Base-by-base conservation (phyloP, 305 asterid genomes). In the Lippia alba region DNA sequence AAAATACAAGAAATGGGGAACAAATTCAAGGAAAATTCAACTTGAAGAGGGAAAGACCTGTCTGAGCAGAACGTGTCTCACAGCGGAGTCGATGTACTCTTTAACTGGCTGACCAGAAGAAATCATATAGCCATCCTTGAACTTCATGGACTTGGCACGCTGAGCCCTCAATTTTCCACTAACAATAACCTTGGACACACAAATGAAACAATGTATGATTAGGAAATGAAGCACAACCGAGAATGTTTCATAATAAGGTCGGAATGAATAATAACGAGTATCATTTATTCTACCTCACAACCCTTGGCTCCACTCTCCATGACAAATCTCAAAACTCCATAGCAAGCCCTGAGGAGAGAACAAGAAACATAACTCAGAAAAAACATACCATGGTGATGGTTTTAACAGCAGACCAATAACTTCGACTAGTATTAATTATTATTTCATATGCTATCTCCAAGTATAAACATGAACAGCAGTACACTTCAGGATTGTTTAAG, bases 221-320 rank as follows among this genome's bases (percentile, higher is more conserved):
- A 6, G 5, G 5, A 45, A 5, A 30, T 34, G 53, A 12, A 55
- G 30, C 61, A 46, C 30, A 16, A 61, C 3, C 40, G 41, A 6
- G 16, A 4, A 12, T 39, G 11, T 5, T 0, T 12, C 17, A 41
- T 4, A 15, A 17, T 5, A 4, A 65, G 16, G 4, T 24, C 11
- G 8, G 12, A 18, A 20, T 15, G 12, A 0, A 8, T 10, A 10
- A 11, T 24, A 44, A 44, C 7, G 3, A 44, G 4, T 10, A 11
- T 36, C 2, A 34, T 14, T 4, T 8, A 7, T 36, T 36, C 8
- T 78, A 85, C 89, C 82, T 82, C 87, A 10, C 87, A 80, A 68
- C 86, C 86, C 77, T 82, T 85, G 4, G 90, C 87, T 58, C 86
- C 88, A 41, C 83, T 83, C 83, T 85, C 88, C 83, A 81, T 85